A percentile compares a stretch with the other conserved stretches of the same genome.
Evolutionary conservation across 345 rosid species (phyloP).

Genomic region (Rhizophora mangle): DNA sequence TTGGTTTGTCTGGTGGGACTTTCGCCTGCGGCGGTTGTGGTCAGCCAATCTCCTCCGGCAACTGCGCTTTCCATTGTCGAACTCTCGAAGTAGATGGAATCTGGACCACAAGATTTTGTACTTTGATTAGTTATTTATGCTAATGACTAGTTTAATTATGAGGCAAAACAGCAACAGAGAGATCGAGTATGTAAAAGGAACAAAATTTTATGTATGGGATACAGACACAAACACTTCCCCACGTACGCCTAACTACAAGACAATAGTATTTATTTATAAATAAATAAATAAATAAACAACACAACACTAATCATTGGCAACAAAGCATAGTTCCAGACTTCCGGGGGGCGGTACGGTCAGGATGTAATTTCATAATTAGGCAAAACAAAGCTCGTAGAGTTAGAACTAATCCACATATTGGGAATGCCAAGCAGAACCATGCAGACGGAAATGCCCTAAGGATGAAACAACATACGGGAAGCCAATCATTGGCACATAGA

Average conservation of each 20-base stretch:
- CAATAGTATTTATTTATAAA: not conserved
- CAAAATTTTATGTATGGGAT: not conserved
- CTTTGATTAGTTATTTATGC: not conserved
- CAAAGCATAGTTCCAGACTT: not conserved
- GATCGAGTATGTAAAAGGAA: too few species aligned
- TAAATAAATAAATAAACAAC: conserved; percentile 15
- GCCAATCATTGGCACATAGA: not conserved
- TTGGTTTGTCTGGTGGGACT: conserved; percentile 50
- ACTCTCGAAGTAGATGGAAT: conserved; percentile 85
- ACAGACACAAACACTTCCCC: conserved; percentile 40
- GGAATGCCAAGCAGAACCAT: not conserved
- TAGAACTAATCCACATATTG: too few species aligned
- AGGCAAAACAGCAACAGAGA: conserved; percentile 1
- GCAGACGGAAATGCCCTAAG: not conserved
- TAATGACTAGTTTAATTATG: not conserved
- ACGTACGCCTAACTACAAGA: conserved; percentile 17
- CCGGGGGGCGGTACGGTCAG: conserved; percentile 25
- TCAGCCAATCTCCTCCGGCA: conserved; percentile 92
- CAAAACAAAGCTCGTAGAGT: not conserved
- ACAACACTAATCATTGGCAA: conserved; percentile 18
- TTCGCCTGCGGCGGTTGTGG: conserved; percentile 92
- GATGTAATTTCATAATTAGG: not conserved
- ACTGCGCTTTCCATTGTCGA: conserved; percentile 97
- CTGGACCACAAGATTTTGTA: conserved; percentile 29
- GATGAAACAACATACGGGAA: not conserved